Percentiles rank a stretch among this genome's conserved stretches.
These are phyloP conservation scores for Tetrahymena borealis DNA, from an alignment of 73 alveolate genomes.

Conservation along the genomic window DNA sequence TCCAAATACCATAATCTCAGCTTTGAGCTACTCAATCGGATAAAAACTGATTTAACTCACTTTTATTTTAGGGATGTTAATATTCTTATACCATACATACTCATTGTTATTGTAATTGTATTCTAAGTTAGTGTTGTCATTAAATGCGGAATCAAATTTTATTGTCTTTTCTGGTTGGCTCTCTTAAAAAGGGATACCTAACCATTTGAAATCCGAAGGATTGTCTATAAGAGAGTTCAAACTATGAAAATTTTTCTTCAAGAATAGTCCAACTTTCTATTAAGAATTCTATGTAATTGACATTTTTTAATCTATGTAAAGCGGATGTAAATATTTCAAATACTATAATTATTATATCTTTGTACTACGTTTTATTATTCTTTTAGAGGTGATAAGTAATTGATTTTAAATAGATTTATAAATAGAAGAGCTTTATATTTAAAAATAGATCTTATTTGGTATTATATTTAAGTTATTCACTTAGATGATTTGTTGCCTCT, in stretches of 20 bases:
- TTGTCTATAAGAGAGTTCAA: background rate
- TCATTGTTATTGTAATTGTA: background rate
- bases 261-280: background rate
- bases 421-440: too few species aligned
- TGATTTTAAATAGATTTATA: too few species aligned
- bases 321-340: too few species aligned
- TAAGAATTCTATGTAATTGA: background rate
- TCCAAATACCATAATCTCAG: background rate
- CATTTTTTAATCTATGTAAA: background rate
- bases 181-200: background rate
- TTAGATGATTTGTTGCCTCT: too few species aligned
- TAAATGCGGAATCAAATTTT: background rate
- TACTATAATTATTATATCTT: too few species aligned
- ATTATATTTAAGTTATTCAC: too few species aligned
- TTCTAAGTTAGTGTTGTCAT: background rate
- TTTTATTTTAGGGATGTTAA: background rate
- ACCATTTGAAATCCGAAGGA: background rate
- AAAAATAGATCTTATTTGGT: too few species aligned
- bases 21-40: background rate
- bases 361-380: too few species aligned
- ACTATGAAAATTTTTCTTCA: background rate
- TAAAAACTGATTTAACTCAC: background rate
- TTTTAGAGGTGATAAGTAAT: too few species aligned
- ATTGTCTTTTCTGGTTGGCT: background rate
- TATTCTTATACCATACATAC: background rate